Evolutionary conservation across 1,139 yeast genomes (phyloP).

Genomic region (Nadsonia starkeyi-henricii): DNA sequence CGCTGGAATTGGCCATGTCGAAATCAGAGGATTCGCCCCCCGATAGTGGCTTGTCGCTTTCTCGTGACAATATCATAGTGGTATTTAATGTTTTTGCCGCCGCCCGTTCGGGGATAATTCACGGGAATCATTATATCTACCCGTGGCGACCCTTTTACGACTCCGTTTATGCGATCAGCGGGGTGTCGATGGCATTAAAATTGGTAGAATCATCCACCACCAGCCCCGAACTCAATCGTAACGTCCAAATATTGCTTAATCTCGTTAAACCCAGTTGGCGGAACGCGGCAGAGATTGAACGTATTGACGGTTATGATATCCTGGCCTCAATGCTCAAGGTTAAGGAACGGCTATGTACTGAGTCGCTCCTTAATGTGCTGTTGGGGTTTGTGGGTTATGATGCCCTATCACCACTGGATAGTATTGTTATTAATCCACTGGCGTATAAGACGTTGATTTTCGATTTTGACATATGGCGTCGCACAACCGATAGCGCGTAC

Average conservation of each 20-base stretch:
- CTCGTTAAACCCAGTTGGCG: conserved; percentile 21
- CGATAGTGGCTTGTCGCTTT: too few species aligned
- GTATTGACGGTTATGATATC: conserved; percentile 30
- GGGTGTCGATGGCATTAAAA: conserved; percentile 22
- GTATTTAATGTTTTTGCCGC: too few species aligned
- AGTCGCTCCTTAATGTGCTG: conserved; percentile 28
- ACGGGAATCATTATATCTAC: too few species aligned
- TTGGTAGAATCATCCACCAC: conserved; percentile 23
- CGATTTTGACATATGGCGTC: conserved; percentile 40
- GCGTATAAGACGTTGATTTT: conserved; percentile 34
- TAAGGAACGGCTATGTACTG: conserved; percentile 19
- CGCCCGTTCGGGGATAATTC: too few species aligned
- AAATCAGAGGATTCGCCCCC: too few species aligned
- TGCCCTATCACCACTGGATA: conserved; percentile 22
- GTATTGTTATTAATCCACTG: conserved; percentile 30
- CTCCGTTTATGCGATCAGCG: conserved; percentile 27
- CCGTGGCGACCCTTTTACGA: conserved; percentile 14
- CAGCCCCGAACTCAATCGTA: conserved; percentile 13
- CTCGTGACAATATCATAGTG: too few species aligned
- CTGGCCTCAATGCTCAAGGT: conserved; percentile 29
- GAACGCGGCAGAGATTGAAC: conserved; percentile 27
- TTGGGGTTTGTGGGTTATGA: conserved; percentile 35
- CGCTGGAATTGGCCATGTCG: too few species aligned
- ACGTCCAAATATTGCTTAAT: conserved; percentile 23
- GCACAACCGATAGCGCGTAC: conserved; percentile 29